Evolutionary conservation across 129 eudicot species (phyloP), one percentile per base, ranked within the genome.

Genomic region (Tanacetum coccineum): DNA sequence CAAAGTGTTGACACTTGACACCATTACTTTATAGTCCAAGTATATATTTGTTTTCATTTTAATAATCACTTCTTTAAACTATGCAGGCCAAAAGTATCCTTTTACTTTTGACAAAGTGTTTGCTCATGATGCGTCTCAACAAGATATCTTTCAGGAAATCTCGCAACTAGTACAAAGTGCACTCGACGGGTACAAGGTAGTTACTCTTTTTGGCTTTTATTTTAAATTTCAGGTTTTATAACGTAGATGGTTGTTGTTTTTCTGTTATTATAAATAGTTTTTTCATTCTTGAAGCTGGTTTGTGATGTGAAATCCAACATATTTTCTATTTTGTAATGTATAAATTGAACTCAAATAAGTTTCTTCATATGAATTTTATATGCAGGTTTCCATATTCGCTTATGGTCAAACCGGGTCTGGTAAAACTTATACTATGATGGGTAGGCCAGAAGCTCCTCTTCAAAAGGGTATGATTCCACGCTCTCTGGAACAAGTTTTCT

Each of bases 331-430:
- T 36, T 9, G 1, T 36, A 36, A 36, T 36, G 0, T 36, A 7
- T 8, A 36, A 36, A 36, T 12, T 64, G 30, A 48, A 48, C 19
- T 49, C 15, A 47, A 21, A 8, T 63, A 48, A 44, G 19, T 6
- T 45, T 26, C 0, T 60, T 40, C 2, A 10, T 60, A 36, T 67
- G 51, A 13, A 21, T 51, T 44, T 61, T 26, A n/a, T 21, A 9
- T 36, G 40, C 68, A 86, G 93, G 93, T 86, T 6, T 86, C 88
- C 49, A 83, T 86, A 13, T 86, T 86, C 70, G 93, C 93, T 9
- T 86, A 86, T 13, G 93, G 93, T 21, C 93, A 86, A 77, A 86
- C 93, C 6, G 93, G 93, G 0, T 86, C 93, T 0, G 93, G 93
- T 2, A 86, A 86, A 62, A 86, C 93, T 0, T 83, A 67, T 51